Base-by-base conservation (phyloP, 2,329 filamentous ascomycete species). In the Cryphonectria naterciae region DNA sequence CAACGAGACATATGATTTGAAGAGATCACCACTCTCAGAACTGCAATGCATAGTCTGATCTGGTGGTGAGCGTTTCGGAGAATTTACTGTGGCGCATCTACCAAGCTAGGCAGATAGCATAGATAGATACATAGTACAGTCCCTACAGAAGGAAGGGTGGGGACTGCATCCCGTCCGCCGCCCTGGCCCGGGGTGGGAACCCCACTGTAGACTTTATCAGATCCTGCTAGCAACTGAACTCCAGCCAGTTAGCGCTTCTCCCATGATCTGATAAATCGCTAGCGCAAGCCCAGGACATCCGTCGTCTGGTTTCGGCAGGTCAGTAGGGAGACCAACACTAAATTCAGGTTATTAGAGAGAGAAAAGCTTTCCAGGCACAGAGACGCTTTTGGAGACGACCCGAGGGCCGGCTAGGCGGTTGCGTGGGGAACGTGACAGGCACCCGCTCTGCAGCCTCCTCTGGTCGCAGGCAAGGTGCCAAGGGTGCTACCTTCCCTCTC, bases 241-340 rank as follows among this genome's bases (percentile, higher is more conserved):
- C 10, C 39, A 43, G 37, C 60, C 10, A 41, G 6, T 3, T 22
- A 62, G 35, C 35, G 60, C 35, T 19, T 35, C n/a, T 22, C 35
- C 7, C n/a, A 46, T 43, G 61, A 64, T 64, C 61, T 64, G 61
- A 64, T 64, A 46, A 46, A 8, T 46, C 11, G 22, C 41, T 64
- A 64, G 61, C 39, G 39, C 61, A 13, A 6, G 22, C 13, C 10
- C 13, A 28, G 25, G 13, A 28, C 25, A 6, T 15, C 7, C 25
- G 13, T 58, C 54, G 7, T 58, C 8, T 13, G 54, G 54, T 49
- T 49, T n/a, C 54, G 28, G 25, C 13, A 58, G 54, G 4, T 39
- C 11, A 39, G 11, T 11, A 39, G 37, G 10, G 37, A 39, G 37
- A 32, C 28, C 28, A 32, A 32, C 28, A 32, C 28, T 32, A 32